phyloP scores from a whole-genome alignment of 139 green algal species.

The Trebouxia sp. region DNA sequence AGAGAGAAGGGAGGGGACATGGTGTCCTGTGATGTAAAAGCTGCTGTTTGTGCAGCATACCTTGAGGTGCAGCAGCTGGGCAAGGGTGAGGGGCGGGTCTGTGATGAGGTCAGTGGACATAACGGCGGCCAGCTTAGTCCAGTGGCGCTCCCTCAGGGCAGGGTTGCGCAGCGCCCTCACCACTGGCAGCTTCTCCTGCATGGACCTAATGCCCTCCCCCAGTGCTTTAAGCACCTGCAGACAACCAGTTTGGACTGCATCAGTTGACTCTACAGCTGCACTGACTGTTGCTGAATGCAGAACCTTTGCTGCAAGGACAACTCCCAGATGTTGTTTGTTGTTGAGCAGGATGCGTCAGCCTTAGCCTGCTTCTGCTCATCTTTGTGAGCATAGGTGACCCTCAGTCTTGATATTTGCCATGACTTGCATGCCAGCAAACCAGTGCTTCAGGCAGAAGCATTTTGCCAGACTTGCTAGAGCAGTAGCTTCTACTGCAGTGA shows the following conservation, averaged over 20 bases:
- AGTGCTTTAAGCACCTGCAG: slow-evolving; percentile 60
- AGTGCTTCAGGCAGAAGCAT: no score
- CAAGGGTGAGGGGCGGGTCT: slow-evolving; percentile 65
- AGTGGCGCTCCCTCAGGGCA: slow-evolving; percentile 73
- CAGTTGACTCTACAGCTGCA: not conserved
- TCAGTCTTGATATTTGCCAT: no score
- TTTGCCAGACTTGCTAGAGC: no score
- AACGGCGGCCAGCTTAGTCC: slow-evolving; percentile 68
- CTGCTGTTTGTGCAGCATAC: slow-evolving; percentile 15
- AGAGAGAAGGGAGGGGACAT: not conserved
- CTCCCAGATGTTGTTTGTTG: no score
- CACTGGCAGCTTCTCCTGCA: slow-evolving; percentile 64
- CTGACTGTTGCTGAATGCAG: not conserved
- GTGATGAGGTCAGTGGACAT: slow-evolving; percentile 52
- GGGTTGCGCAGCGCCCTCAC: slow-evolving; percentile 66
- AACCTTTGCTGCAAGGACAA: no score
- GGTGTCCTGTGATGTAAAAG: not conserved
- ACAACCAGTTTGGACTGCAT: not conserved
- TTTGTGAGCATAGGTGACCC: no score
- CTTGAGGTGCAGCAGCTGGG: slow-evolving; percentile 50
- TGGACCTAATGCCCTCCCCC: slow-evolving; percentile 60
- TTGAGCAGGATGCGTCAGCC: no score
- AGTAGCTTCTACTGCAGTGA: no score
- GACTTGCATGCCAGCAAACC: no score
- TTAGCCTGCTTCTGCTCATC: no score